Percentiles rank a stretch among this genome's conserved stretches.
Evolutionary conservation across 371 early-diverging fungal species (phyloP).

Genomic region (Apophysomyces sp.): DNA sequence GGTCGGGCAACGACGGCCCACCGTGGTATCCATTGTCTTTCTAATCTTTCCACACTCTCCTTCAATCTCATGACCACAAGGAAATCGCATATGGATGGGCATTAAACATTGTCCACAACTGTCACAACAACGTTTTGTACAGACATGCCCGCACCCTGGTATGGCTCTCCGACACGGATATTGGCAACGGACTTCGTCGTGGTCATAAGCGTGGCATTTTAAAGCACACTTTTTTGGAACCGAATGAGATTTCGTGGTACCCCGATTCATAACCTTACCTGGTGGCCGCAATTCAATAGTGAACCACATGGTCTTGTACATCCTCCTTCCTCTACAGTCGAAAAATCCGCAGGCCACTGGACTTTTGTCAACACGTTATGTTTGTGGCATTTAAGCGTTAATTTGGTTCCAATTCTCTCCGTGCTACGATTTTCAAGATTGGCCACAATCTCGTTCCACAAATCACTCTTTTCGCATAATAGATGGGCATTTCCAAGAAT

Average conservation of each 20-base stretch:
- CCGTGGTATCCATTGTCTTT: slow-evolving; percentile 7
- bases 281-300: slow-evolving; percentile 45
- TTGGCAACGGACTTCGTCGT: slow-evolving; percentile 37
- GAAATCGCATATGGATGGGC: slow-evolving; percentile 13
- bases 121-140: slow-evolving; percentile 44
- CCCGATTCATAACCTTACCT: slow-evolving; percentile 23
- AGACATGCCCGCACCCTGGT: slow-evolving; percentile 34
- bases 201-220: slow-evolving; percentile 53
- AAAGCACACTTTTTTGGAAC: slow-evolving; percentile 19
- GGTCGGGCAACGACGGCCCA: slow-evolving; percentile 2
- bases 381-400: slow-evolving; percentile 41
- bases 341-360: slow-evolving; percentile 54
- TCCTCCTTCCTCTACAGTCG: slow-evolving; percentile 48
- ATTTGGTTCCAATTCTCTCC: slow-evolving; percentile 40
- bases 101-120: slow-evolving; percentile 41
- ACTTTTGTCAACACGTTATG: slow-evolving; percentile 41
- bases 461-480: slow-evolving; percentile 50
- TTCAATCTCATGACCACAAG: slow-evolving; percentile 36
- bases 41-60: slow-evolving; percentile 22
- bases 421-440: slow-evolving; percentile 27
- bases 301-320: slow-evolving; percentile 46
- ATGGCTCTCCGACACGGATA: slow-evolving; percentile 34
- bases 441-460: slow-evolving; percentile 60
- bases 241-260: slow-evolving; percentile 7
- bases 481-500: slow-evolving; percentile 68